Evolutionary conservation across 331 rosid genomes (phyloP).

Genomic region (Quercus phellos): DNA sequence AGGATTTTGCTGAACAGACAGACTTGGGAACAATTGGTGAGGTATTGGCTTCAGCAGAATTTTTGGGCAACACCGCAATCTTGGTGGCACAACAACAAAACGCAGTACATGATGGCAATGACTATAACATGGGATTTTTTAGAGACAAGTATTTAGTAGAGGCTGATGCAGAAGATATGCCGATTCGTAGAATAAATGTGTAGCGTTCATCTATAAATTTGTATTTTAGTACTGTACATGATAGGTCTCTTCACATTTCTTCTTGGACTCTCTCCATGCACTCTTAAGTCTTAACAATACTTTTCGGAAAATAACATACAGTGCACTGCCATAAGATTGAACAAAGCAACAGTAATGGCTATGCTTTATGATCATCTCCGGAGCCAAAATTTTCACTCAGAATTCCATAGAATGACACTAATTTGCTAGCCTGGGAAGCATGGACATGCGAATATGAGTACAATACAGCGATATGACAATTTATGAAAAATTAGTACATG

Average conservation of each 20-base stretch:
- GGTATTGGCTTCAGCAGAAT: constrained; percentile 23
- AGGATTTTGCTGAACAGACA: constrained; percentile 3
- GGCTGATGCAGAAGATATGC: constrained; percentile 7
- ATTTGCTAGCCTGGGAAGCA: not conserved
- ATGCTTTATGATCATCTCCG: too few species aligned
- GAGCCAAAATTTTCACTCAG: not conserved
- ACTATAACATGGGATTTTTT: not conserved
- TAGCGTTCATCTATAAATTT: not conserved
- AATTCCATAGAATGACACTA: not conserved
- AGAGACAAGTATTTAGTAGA: not conserved
- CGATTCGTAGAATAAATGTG: not conserved
- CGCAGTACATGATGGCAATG: constrained; percentile 2
- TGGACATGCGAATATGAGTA: too few species aligned
- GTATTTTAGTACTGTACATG: not conserved
- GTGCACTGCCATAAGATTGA: too few species aligned
- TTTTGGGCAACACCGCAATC: constrained; percentile 20
- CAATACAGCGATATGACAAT: too few species aligned
- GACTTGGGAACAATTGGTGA: constrained; percentile 36
- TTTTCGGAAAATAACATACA: too few species aligned
- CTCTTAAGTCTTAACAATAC: too few species aligned
- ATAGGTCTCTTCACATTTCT: not conserved
- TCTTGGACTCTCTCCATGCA: not conserved
- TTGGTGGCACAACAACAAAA: constrained; percentile 40
- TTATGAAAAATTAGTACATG: too few species aligned
- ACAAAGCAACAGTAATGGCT: too few species aligned